Percentiles rank a stretch among this genome's conserved stretches.
Evolutionary conservation across 805 yeast genomes (phyloP).

Genomic region (Hanseniaspora vineae): DNA sequence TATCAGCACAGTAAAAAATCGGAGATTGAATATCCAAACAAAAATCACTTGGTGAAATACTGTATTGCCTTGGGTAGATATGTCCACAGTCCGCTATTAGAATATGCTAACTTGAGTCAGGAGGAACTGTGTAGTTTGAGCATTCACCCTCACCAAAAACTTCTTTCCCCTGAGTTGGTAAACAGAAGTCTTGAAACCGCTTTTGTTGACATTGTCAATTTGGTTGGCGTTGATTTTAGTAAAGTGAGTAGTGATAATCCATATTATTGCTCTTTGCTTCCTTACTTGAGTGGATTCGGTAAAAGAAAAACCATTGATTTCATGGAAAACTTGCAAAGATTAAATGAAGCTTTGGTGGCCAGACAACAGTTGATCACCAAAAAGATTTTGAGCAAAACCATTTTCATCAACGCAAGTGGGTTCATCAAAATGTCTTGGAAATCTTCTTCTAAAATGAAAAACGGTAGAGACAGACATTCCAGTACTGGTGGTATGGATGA

Average conservation of each 20-base stretch:
- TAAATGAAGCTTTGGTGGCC: slow-evolving; percentile 41
- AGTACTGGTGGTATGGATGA: slow-evolving; percentile 33
- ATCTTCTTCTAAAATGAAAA: slow-evolving; percentile 7
- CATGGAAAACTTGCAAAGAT: slow-evolving; percentile 58
- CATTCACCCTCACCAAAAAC: slow-evolving; percentile 60
- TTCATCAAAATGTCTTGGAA: slow-evolving; percentile 59
- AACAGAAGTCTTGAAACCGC: slow-evolving; percentile 60
- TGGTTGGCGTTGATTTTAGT: slow-evolving; percentile 89
- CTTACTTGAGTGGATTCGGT: slow-evolving; percentile 83
- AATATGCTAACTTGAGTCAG: slow-evolving; percentile 61
- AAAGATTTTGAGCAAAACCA: slow-evolving; percentile 62
- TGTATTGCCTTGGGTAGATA: slow-evolving; percentile 85
- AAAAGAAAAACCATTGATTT: slow-evolving; percentile 89
- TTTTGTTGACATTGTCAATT: slow-evolving; percentile 78
- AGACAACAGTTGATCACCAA: slow-evolving; percentile 81
- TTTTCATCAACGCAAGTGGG: slow-evolving; percentile 86
- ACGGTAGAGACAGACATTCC: too few species aligned
- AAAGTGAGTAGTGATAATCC: slow-evolving; percentile 64
- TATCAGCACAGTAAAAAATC: slow-evolving; percentile 74
- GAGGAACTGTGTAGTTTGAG: slow-evolving; percentile 58
- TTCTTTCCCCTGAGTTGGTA: slow-evolving; percentile 52
- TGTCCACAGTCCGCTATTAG: slow-evolving; percentile 84
- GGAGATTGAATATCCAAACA: slow-evolving; percentile 66
- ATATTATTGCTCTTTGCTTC: slow-evolving; percentile 58
- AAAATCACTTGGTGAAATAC: slow-evolving; percentile 67